Percentiles rank a stretch among this genome's conserved stretches.
These are phyloP conservation scores for Gymnopilus dilepis DNA, from an alignment of 768 basidiomycete species.

Conservation along the genomic window DNA sequence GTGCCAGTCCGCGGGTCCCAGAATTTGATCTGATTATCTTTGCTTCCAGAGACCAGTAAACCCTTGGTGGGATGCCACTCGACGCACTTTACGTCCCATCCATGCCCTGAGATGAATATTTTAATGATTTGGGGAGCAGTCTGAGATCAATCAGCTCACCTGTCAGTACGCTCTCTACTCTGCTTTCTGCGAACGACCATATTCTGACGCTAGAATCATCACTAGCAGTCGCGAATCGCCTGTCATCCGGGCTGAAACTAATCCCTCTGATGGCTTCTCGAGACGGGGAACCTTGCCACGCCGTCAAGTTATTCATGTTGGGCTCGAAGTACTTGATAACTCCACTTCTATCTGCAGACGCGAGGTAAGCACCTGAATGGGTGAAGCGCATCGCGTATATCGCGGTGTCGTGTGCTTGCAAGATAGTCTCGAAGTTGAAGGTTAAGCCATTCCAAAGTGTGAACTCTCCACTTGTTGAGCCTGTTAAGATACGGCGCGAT, in stretches of 20 bases:
- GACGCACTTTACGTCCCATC: constrained; percentile 98
- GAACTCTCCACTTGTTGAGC: constrained; percentile 96
- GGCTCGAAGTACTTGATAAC: constrained; percentile 99
- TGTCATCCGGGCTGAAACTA: constrained; percentile 91
- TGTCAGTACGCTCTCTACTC: constrained; percentile 86
- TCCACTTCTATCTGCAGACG: constrained; percentile 91
- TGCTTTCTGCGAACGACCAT: constrained; percentile 93
- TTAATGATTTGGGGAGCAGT: neutral
- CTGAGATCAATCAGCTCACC: constrained; percentile 48
- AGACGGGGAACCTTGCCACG: constrained; percentile 84
- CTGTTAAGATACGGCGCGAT: constrained; percentile 90
- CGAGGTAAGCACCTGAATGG: constrained; percentile 91
- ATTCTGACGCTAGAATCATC: constrained; percentile 95
- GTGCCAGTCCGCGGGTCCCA: constrained; percentile 98
- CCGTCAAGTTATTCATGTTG: constrained; percentile 98
- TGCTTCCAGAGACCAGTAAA: constrained; percentile 91
- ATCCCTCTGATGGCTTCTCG: constrained; percentile 93
- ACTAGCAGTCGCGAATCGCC: constrained; percentile 90
- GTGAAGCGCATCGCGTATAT: constrained; percentile 91
- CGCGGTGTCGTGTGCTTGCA: constrained; percentile 97
- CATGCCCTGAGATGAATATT: constrained; percentile 68
- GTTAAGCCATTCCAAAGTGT: constrained; percentile 99
- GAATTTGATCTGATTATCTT: constrained; percentile 98
- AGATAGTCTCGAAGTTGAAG: constrained; percentile 99
- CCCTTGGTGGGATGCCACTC: constrained; percentile 99